Evolutionary conservation across 202 grass and related monocot species (phyloP).

Genomic region (Dendrocalamus latiflorus): DNA sequence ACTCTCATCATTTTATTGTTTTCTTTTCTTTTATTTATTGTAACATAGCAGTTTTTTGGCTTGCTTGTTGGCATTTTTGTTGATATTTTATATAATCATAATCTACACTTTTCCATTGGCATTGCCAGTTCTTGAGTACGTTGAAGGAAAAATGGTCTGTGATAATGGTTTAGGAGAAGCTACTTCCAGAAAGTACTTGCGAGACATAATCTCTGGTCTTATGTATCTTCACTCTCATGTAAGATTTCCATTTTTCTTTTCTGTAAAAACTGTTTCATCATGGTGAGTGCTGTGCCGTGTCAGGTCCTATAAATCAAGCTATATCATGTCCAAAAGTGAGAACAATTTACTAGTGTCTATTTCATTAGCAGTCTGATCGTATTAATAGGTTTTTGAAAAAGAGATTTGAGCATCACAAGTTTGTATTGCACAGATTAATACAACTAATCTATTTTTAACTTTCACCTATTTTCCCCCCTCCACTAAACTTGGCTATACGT

Average conservation of each 20-base stretch:
- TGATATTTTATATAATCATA: too few relatives aligned
- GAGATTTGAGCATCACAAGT: background rate
- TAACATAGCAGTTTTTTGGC: too few relatives aligned
- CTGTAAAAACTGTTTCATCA: too few relatives aligned
- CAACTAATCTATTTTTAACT: background rate
- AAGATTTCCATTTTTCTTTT: too few relatives aligned
- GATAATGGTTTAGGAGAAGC: conserved; percentile 63
- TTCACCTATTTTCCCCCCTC: background rate
- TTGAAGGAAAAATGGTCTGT: conserved; percentile 75
- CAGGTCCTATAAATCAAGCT: too few relatives aligned
- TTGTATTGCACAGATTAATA: background rate
- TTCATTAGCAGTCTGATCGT: background rate
- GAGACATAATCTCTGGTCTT: too few relatives aligned
- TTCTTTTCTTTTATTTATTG: background rate
- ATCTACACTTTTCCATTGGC: too few relatives aligned
- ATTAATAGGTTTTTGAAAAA: background rate
- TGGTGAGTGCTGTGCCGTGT: too few relatives aligned
- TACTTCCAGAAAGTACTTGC: conserved; percentile 69
- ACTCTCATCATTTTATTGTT: background rate
- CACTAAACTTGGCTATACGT: background rate
- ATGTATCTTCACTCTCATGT: too few relatives aligned
- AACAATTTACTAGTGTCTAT: background rate
- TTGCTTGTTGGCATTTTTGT: background rate
- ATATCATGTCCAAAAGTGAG: background rate
- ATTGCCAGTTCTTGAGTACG: conserved; percentile 65